Base-by-base conservation (phyloP, 192 early-diverging fungal species). In the Entomortierella beljakovae region DNA sequence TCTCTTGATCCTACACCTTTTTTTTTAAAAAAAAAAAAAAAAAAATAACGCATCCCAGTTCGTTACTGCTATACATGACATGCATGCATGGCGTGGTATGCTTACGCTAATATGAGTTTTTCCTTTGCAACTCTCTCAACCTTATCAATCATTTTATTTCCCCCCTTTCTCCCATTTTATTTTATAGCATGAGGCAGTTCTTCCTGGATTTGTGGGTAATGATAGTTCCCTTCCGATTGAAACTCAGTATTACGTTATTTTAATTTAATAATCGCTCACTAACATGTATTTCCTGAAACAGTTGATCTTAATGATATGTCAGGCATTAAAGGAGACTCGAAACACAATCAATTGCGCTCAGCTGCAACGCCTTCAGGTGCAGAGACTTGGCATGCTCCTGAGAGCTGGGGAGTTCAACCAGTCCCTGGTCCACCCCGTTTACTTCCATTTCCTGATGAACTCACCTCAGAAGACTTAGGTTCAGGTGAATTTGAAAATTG, bases 341-440 rank as follows among this genome's bases (percentile, higher is more conserved):
- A 62, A 20, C 34, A 64, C 31, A 61, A 11, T 37, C 49, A 57
- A 26, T 76, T 48, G 64, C 50, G 55, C n/a, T 58, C 64, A 10
- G 34, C 49, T 23, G 37, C 69, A 26, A 18, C 64, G 35, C 64
- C 51, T n/a, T 64, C 43, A 57, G 57, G 66, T 11, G 66, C 53
- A 26, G 66, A 77, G 66, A 37, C 64, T n/a, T 77, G 74, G 74
- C 60, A 51, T 43, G 60, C 74, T 1, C 74, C 74, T n/a, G 74
- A 77, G 55, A 77, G 74, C 35, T 77, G 74, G 74, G 74, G 66
- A 6, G 72, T 76, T 13, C 64, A 56, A 25, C 72, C 72, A 35
- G n/a, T n/a, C n/a, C n/a, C n/a, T n/a, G n/a, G n/a, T n/a, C n/a
- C n/a, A n/a, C n/a, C n/a, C n/a, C n/a, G n/a, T n/a, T n/a, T n/a